Evolutionary conservation across 306 rosid species (phyloP).

Genomic region (Delonix regia): DNA sequence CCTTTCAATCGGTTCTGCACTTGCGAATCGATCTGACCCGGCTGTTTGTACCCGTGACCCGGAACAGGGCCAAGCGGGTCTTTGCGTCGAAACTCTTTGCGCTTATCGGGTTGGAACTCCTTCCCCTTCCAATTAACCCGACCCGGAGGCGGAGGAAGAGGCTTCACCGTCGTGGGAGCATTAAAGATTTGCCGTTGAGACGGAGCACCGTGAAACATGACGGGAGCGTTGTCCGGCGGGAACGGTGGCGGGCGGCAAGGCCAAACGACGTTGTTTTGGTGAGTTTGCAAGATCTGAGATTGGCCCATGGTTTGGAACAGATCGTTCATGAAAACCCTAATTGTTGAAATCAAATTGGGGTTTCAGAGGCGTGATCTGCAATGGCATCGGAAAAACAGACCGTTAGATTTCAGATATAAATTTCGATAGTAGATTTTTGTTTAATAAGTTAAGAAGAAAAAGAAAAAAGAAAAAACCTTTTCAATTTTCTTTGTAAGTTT

Average conservation of each 20-base stretch:
- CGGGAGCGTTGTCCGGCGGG: slow-evolving; percentile 33
- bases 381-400: slow-evolving; percentile 17
- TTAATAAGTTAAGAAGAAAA: neutral
- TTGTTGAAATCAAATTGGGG: neutral
- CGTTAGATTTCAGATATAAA: neutral
- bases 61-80: slow-evolving; percentile 33
- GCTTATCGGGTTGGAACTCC: slow-evolving; percentile 42
- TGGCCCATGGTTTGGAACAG: slow-evolving; percentile 32
- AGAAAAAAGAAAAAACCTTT: neutral
- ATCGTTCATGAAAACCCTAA: slow-evolving; percentile 33
- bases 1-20: slow-evolving; percentile 58
- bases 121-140: slow-evolving; percentile 59
- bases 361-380: neutral
- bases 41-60: slow-evolving; percentile 44
- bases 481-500: neutral
- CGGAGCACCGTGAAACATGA: slow-evolving; percentile 26
- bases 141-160: slow-evolving; percentile 39
- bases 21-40: slow-evolving; percentile 49
- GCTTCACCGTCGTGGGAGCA: neutral
- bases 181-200: slow-evolving; percentile 23
- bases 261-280: slow-evolving; percentile 48
- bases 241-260: slow-evolving; percentile 29
- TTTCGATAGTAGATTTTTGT: neutral
- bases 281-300: slow-evolving; percentile 43
- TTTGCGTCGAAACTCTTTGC: slow-evolving; percentile 41